Conservation (phyloP, 345 rosid species). For the Excoecaria cochinchinensis region DNA sequence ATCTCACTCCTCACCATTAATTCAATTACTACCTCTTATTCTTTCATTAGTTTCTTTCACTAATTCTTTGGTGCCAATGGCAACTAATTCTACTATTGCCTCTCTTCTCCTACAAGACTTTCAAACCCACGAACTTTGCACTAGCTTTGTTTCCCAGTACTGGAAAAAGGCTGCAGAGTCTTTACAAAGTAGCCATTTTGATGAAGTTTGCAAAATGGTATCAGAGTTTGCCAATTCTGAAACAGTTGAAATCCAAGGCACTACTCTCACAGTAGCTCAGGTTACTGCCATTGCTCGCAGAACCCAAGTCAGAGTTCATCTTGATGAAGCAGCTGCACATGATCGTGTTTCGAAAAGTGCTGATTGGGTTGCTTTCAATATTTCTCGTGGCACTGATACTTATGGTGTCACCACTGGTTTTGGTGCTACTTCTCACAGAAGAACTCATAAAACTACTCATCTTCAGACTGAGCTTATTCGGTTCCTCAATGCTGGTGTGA, state of each 20-base stretch:
- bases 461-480: slow-evolving; percentile 52
- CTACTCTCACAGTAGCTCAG: slow-evolving; percentile 42
- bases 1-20: not conserved
- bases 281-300: slow-evolving; percentile 41
- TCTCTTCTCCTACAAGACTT: not conserved
- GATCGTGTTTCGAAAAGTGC: slow-evolving; percentile 38
- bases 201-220: slow-evolving; percentile 35
- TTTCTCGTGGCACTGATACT: slow-evolving; percentile 39
- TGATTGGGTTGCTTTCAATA: slow-evolving; percentile 40
- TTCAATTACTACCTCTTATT: not conserved
- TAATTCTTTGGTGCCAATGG: slow-evolving; percentile 7
- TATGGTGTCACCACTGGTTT: slow-evolving; percentile 54
- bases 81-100: not conserved
- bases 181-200: slow-evolving; percentile 29
- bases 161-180: slow-evolving; percentile 43
- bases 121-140: slow-evolving; percentile 2
- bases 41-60: not conserved
- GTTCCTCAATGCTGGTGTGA: slow-evolving; percentile 49
- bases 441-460: slow-evolving; percentile 35
- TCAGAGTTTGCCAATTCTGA: slow-evolving; percentile 30
- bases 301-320: slow-evolving; percentile 23
- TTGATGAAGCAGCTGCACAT: slow-evolving; percentile 32
- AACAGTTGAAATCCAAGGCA: slow-evolving; percentile 37
- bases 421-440: slow-evolving; percentile 46
- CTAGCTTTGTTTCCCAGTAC: not conserved